Conservation (phyloP, 306 rosid species). For the Pyrus bretschneideri region DNA sequence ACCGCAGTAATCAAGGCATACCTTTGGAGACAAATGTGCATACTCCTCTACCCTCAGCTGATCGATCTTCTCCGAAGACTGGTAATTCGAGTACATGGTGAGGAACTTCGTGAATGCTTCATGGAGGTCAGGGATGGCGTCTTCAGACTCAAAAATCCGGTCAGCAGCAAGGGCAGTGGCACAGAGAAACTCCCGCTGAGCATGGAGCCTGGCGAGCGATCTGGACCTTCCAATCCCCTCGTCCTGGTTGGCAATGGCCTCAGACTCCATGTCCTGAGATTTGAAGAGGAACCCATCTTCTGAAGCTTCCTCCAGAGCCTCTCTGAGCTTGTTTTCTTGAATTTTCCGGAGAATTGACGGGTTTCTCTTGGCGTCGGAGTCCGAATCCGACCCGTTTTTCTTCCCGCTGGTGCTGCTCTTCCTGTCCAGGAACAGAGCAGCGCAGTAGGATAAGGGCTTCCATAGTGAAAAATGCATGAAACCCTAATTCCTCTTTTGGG, state of each 20-base stretch:
- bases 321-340: slow-evolving; percentile 87
- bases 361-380: slow-evolving; percentile 38
- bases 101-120: slow-evolving; percentile 76
- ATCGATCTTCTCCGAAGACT: slow-evolving; percentile 66
- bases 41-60: slow-evolving; percentile 68
- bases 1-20: slow-evolving; percentile 93
- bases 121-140: slow-evolving; percentile 52
- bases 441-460: slow-evolving; percentile 30
- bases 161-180: slow-evolving; percentile 82
- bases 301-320: slow-evolving; percentile 97
- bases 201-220: slow-evolving; percentile 69
- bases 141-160: slow-evolving; percentile 50
- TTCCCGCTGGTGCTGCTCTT: slow-evolving; percentile 61
- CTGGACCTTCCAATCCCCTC: slow-evolving; percentile 65
- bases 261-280: slow-evolving; percentile 72
- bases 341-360: slow-evolving; percentile 66
- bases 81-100: slow-evolving; percentile 69
- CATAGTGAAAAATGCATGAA: slow-evolving; percentile 35
- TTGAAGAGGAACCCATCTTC: slow-evolving; percentile 79
- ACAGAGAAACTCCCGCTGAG: slow-evolving; percentile 69
- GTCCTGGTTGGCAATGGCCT: slow-evolving; percentile 39
- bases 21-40: slow-evolving; percentile 63
- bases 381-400: slow-evolving; percentile 39
- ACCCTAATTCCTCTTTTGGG: neutral
- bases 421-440: slow-evolving; percentile 30